Percentiles rank a stretch among this genome's conserved stretches.
phyloP scores from a whole-genome alignment of 140 eudicot genomes.

The Ambrosia hybrid region DNA sequence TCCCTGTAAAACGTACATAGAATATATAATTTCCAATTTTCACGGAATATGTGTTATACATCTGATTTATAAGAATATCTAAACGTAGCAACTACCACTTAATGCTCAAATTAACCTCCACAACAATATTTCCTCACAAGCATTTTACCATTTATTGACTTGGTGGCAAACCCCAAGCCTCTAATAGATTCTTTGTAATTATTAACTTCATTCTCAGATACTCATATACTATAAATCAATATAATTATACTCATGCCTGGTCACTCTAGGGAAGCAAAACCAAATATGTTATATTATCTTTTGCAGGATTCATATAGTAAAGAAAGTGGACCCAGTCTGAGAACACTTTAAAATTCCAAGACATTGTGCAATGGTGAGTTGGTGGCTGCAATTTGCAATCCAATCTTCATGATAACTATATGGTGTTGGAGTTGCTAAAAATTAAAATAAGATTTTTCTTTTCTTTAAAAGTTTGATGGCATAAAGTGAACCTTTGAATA shows the following conservation, averaged over 20 bases:
- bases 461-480: background rate
- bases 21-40: background rate
- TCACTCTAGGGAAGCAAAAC: conserved; percentile 7
- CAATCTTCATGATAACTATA: conserved; percentile 5
- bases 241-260: background rate
- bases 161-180: no score
- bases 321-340: background rate
- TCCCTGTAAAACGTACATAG: conserved; percentile 53
- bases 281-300: background rate
- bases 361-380: conserved; percentile 14
- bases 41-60: background rate
- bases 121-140: no score
- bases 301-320: background rate
- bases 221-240: background rate
- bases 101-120: no score
- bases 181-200: no score
- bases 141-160: no score
- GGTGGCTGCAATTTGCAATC: conserved; percentile 5
- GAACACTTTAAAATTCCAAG: conserved; percentile 11
- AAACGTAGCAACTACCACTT: no score
- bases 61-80: no score
- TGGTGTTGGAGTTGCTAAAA: conserved; percentile 18
- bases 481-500: conserved; percentile 14
- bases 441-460: background rate
- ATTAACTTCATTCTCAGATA: background rate